A percentile compares a stretch with the other conserved stretches of the same genome.
Conservation (phyloP, 139 green algal species). For the Chlamydomonas sphaeroides region DNA sequence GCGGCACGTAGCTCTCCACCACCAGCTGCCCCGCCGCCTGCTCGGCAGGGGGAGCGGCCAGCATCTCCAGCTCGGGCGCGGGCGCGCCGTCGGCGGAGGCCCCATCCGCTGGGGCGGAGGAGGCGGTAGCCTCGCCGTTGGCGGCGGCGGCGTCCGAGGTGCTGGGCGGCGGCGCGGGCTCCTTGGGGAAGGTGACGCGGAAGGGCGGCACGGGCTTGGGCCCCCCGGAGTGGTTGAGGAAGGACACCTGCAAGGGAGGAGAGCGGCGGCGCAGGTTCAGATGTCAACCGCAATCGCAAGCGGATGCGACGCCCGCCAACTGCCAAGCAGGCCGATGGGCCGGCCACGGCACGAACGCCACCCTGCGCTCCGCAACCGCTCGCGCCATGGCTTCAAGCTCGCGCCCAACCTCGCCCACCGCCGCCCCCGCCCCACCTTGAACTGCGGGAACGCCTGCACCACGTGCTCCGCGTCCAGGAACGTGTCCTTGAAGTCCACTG, state of each 20-base stretch:
- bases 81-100: neutral
- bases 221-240: neutral
- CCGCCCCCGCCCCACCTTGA: slow-evolving; percentile 53
- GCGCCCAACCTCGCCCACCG: neutral
- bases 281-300: too few relatives aligned
- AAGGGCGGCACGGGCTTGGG: slow-evolving; percentile 73
- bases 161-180: neutral
- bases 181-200: slow-evolving; percentile 84
- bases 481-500: slow-evolving; percentile 91
- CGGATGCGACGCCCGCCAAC: too few relatives aligned
- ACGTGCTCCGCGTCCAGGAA: slow-evolving; percentile 94
- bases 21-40: slow-evolving; percentile 51
- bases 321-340: too few relatives aligned
- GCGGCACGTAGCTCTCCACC: slow-evolving; percentile 82
- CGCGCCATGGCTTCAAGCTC: too few relatives aligned
- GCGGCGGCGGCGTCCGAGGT: neutral
- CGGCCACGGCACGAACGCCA: too few relatives aligned
- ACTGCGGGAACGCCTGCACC: slow-evolving; percentile 84
- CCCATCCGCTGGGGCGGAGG: neutral
- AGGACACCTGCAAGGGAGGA: slow-evolving; percentile 13
- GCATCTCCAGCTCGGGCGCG: too few relatives aligned
- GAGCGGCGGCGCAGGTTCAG: too few relatives aligned
- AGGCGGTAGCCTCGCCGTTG: neutral
- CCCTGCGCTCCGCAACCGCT: too few relatives aligned
- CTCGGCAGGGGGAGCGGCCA: neutral